Evolutionary conservation across 23 red algal genomes (phyloP).

Genomic region (Gracilaria caudata): DNA sequence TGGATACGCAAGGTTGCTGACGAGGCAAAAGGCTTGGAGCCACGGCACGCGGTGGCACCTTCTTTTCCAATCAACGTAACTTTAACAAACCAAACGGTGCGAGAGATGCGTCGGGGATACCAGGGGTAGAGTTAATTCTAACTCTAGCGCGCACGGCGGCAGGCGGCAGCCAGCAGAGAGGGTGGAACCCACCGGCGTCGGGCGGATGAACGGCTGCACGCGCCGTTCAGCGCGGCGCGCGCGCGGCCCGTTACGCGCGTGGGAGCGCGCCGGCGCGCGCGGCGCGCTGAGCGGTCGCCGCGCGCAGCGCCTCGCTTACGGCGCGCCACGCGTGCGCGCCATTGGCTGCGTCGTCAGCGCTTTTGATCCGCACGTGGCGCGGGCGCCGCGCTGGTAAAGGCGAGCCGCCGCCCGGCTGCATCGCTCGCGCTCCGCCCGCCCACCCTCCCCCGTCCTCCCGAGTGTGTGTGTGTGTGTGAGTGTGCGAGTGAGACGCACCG

Average conservation of each 20-base stretch:
- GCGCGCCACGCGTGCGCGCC: not conserved
- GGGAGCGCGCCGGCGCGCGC: too few species aligned
- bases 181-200: not conserved
- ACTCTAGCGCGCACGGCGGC: not conserved
- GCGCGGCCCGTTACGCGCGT: too few species aligned
- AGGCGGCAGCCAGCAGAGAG: not conserved
- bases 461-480: not conserved
- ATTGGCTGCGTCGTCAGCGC: not conserved
- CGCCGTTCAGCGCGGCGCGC: too few species aligned
- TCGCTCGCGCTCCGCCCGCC: not conserved
- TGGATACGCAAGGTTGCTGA: not conserved
- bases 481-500: too few species aligned
- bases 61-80: not conserved
- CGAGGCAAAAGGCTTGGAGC: not conserved
- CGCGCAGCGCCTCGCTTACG: not conserved
- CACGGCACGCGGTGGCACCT: not conserved
- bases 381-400: not conserved
- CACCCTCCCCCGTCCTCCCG: not conserved
- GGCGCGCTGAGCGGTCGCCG: not conserved
- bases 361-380: conserved; percentile 30
- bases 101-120: too few species aligned
- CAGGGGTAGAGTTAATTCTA: too few species aligned
- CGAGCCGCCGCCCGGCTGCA: not conserved
- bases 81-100: too few species aligned
- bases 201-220: too few species aligned